phyloP scores from a whole-genome alignment of 2,329 filamentous ascomycete species.

The Fusarium temperatum region DNA sequence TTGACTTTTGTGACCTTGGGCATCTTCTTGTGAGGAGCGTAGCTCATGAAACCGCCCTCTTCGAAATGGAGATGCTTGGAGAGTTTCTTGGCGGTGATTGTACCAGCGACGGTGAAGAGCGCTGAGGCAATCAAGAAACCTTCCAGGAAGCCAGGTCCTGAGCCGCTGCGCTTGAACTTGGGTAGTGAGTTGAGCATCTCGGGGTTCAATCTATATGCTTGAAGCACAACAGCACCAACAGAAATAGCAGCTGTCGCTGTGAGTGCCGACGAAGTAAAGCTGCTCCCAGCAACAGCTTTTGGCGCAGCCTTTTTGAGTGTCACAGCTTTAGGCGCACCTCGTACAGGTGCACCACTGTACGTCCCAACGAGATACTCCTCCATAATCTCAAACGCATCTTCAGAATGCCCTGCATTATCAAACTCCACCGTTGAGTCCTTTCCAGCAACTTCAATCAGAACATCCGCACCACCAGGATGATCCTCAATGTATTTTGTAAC shows the following conservation, averaged over 20 bases:
- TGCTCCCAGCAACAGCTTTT: constrained; percentile 1
- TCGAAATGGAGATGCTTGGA: constrained; percentile 45
- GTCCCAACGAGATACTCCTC: constrained; percentile 49
- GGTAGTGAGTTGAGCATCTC: constrained; percentile 6
- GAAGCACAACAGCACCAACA: constrained; percentile 11
- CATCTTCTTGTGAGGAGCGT: constrained; percentile 48
- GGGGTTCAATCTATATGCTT: constrained; percentile 22
- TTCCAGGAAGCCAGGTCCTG: constrained; percentile 21
- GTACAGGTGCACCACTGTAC: constrained; percentile 44
- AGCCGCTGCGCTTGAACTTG: constrained; percentile 8
- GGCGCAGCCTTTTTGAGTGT: constrained; percentile 24
- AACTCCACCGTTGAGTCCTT: constrained; percentile 82
- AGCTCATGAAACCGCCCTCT: constrained; percentile 37
- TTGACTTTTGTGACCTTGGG: constrained; percentile 47
- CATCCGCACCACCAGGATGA: constrained; percentile 78
- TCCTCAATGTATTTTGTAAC: constrained; percentile 66
- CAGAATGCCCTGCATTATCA: constrained; percentile 85
- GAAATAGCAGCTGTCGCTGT: constrained; percentile 18
- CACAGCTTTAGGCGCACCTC: constrained; percentile 21
- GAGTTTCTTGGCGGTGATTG: constrained; percentile 43
- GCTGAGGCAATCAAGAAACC: constrained; percentile 27
- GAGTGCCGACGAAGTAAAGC: not conserved
- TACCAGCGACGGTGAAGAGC: constrained; percentile 41
- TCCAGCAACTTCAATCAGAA: constrained; percentile 80
- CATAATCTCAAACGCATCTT: constrained; percentile 60